Base-by-base conservation (phyloP, 345 rosid genomes). In the Eucalyptus lansdowneana region DNA sequence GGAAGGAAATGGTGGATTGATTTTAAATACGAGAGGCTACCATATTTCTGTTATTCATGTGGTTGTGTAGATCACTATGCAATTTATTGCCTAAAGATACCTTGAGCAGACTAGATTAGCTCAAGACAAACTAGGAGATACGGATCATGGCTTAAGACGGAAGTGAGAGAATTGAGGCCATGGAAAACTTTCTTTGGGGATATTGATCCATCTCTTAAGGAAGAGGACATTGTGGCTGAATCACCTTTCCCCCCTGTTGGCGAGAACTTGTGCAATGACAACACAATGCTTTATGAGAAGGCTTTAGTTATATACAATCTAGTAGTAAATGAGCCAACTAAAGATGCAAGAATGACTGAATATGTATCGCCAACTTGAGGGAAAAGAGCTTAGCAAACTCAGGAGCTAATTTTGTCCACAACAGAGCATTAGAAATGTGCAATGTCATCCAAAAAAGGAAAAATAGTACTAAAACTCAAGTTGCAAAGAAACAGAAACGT, bases 401-500 rank as follows among this genome's bases (percentile, higher is more conserved):
- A 4, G 27, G 27, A 56, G 6, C 25, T 54, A 22, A 21, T 51
- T 22, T 54, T 22, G 11, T 9, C 25, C 60, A 22, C 11, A 22
- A 56, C 0, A 56, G 3, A 56, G 12, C 27, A 22, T 22, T 22
- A 56, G 62, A 56, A 56, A 56, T 24, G 62, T 24, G 6, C 12
- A 56, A 24, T 1, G 62, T 9, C 62, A 56, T 56, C 62, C 13
- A 56, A 56, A 56, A 56, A 56, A 56, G 6, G 62, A 24, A 56
- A 21, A 9, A 9, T 21, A 24, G 1, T 24, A 56, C 27, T 22
- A 56, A 56, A 56, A 56, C 29, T 22, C 29, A 4, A 56, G 62
- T 22, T 22, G 29, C 27, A 10, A 56, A 56, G 27, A 24, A 56
- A 56, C 3, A 0, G 6, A 56, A 22, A 22, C 0, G 2, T 9